Evolutionary conservation across 129 eudicot genomes (phyloP).

Genomic region (Dittrichia graveolens): DNA sequence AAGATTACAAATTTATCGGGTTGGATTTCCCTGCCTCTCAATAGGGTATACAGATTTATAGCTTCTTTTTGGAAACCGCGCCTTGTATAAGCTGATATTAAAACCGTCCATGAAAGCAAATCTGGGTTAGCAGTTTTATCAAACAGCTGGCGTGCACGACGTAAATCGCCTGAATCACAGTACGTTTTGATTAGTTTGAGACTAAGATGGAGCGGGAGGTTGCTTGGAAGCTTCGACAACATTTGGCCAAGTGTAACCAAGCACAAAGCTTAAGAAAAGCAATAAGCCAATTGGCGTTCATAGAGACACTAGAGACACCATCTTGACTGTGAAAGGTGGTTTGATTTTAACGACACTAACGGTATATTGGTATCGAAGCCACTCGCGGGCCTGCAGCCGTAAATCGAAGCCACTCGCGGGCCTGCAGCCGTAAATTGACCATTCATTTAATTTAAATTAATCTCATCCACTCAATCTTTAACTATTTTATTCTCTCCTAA

Average conservation of each 20-base stretch:
- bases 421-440: too few species aligned
- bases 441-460: too few species aligned
- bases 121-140: slow-evolving; percentile 65
- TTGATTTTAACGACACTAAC: slow-evolving; percentile 16
- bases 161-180: slow-evolving; percentile 53
- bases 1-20: slow-evolving; percentile 63
- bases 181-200: slow-evolving; percentile 50
- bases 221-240: slow-evolving; percentile 58
- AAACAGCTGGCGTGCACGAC: slow-evolving; percentile 77
- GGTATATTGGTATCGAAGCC: background rate
- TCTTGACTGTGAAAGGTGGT: slow-evolving; percentile 9
- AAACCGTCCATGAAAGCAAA: slow-evolving; percentile 60
- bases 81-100: slow-evolving; percentile 64
- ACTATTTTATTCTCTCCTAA: too few species aligned
- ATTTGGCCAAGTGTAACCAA: slow-evolving; percentile 24
- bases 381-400: too few species aligned
- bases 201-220: slow-evolving; percentile 54
- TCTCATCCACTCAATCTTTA: too few species aligned
- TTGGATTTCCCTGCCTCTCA: slow-evolving; percentile 34
- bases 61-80: slow-evolving; percentile 55
- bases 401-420: too few species aligned
- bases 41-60: slow-evolving; percentile 44
- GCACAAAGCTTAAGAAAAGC: slow-evolving; percentile 9
- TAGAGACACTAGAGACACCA: background rate
- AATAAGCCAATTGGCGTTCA: background rate